phyloP scores from a whole-genome alignment of 805 yeast genomes.

The Ogataea kodamae region DNA sequence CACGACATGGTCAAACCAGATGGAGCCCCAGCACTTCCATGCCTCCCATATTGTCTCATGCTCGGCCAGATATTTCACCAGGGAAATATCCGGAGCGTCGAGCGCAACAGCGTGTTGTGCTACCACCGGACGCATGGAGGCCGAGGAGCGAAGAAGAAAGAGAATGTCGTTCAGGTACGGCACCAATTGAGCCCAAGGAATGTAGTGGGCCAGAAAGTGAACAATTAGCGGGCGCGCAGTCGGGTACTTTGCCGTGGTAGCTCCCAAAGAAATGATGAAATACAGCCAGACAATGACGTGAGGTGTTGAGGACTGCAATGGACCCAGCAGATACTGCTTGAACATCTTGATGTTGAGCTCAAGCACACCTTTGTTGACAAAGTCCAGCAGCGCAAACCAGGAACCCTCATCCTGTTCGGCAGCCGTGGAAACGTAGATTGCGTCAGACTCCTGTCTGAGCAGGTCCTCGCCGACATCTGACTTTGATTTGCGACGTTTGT shows the following conservation, averaged over 20 bases:
- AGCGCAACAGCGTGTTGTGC: slow-evolving; percentile 11
- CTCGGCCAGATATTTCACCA: slow-evolving; percentile 49
- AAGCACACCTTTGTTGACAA: slow-evolving; percentile 58
- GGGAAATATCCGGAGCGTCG: slow-evolving; percentile 31
- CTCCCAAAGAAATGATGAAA: slow-evolving; percentile 61
- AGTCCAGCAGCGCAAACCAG: slow-evolving; percentile 58
- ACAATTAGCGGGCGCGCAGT: slow-evolving; percentile 44
- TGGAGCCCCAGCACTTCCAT: slow-evolving; percentile 82
- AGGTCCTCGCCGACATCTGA: slow-evolving; percentile 17
- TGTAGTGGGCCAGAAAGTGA: slow-evolving; percentile 49
- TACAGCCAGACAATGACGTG: slow-evolving; percentile 78
- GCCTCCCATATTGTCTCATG: slow-evolving; percentile 69
- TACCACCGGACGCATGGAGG: slow-evolving; percentile 18
- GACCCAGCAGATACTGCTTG: slow-evolving; percentile 64
- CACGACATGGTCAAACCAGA: slow-evolving; percentile 67
- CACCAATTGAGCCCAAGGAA: slow-evolving; percentile 69
- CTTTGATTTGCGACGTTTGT: slow-evolving; percentile 48
- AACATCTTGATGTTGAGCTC: slow-evolving; percentile 68
- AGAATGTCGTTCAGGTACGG: slow-evolving; percentile 61
- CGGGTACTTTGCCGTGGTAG: slow-evolving; percentile 47
- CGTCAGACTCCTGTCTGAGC: slow-evolving; percentile 20
- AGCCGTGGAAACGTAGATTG: slow-evolving; percentile 27
- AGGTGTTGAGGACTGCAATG: slow-evolving; percentile 64
- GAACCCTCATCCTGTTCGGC: slow-evolving; percentile 33
- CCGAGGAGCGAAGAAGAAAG: slow-evolving; percentile 30